Evolutionary conservation across 2,329 filamentous ascomycete genomes (phyloP).

Genomic region (Alternaria metachromatica): DNA sequence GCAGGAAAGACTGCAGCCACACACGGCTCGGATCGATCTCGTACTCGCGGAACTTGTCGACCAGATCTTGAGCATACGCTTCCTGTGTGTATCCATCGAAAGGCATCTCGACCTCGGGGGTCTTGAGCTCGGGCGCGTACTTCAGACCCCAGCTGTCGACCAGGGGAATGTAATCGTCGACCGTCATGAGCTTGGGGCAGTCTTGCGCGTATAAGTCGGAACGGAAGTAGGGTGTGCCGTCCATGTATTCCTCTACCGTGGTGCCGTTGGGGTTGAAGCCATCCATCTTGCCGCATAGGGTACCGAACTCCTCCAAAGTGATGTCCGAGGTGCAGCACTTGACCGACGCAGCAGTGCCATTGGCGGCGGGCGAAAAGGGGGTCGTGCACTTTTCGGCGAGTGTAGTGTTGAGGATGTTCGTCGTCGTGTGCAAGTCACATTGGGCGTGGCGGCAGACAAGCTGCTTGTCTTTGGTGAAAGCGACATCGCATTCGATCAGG

Average conservation of each 20-base stretch:
- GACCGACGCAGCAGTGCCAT: constrained; percentile 59
- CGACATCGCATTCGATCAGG: constrained; percentile 48
- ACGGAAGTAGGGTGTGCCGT: constrained; percentile 66
- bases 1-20: constrained; percentile 69
- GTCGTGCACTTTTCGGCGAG: constrained; percentile 47
- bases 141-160: constrained; percentile 65
- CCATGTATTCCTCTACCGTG: constrained; percentile 64
- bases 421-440: constrained; percentile 49
- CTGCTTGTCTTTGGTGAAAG: constrained; percentile 47
- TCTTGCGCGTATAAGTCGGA: constrained; percentile 68
- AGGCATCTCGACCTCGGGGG: constrained; percentile 72
- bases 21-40: constrained; percentile 50
- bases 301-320: constrained; percentile 70
- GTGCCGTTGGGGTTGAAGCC: constrained; percentile 69
- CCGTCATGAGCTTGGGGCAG: constrained; percentile 67
- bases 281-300: constrained; percentile 69
- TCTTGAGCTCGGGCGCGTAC: constrained; percentile 63
- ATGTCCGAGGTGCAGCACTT: constrained; percentile 76
- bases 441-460: constrained; percentile 49
- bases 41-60: constrained; percentile 50
- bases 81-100: constrained; percentile 71
- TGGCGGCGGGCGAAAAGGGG: constrained; percentile 43
- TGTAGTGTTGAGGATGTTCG: constrained; percentile 46
- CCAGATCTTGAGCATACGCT: constrained; percentile 69
- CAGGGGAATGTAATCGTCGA: constrained; percentile 68